phyloP scores from a whole-genome alignment of 1,139 yeast genomes.

The Sugiyamaella sp. region DNA sequence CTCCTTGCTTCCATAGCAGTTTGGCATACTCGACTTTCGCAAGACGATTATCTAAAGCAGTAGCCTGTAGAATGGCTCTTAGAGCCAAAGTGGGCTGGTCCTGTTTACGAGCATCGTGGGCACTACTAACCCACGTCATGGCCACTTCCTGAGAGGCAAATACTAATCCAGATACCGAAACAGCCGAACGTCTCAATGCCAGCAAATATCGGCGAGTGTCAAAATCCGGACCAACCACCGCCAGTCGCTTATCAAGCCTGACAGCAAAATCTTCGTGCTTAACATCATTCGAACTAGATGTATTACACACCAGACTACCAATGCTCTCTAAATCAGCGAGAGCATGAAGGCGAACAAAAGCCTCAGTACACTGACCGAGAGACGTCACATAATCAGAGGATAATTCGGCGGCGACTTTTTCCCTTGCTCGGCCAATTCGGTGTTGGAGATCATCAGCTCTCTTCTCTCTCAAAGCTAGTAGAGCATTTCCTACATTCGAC shows the following conservation, averaged over 20 bases:
- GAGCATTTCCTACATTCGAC: conserved; percentile 65
- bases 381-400: conserved; percentile 66
- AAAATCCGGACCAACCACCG: conserved; percentile 41
- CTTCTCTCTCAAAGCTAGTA: conserved; percentile 48
- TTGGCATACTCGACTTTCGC: conserved; percentile 84
- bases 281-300: conserved; percentile 26
- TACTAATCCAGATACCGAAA: conserved; percentile 46
- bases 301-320: conserved; percentile 35
- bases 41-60: conserved; percentile 49
- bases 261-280: conserved; percentile 33
- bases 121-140: conserved; percentile 59
- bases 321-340: conserved; percentile 60
- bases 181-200: conserved; percentile 50
- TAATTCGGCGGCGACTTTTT: conserved; percentile 60
- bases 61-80: conserved; percentile 69
- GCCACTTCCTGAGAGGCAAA: conserved; percentile 49
- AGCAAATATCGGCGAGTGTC: conserved; percentile 43
- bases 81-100: conserved; percentile 76
- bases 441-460: conserved; percentile 43
- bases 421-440: conserved; percentile 56
- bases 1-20: conserved; percentile 88
- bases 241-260: conserved; percentile 41
- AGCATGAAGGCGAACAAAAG: conserved; percentile 69
- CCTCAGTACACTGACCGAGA: conserved; percentile 57
- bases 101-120: conserved; percentile 69